Evolutionary conservation across 1,284 basidiomycete genomes (phyloP).

Genomic region (Rhodotorula glutinis): DNA sequence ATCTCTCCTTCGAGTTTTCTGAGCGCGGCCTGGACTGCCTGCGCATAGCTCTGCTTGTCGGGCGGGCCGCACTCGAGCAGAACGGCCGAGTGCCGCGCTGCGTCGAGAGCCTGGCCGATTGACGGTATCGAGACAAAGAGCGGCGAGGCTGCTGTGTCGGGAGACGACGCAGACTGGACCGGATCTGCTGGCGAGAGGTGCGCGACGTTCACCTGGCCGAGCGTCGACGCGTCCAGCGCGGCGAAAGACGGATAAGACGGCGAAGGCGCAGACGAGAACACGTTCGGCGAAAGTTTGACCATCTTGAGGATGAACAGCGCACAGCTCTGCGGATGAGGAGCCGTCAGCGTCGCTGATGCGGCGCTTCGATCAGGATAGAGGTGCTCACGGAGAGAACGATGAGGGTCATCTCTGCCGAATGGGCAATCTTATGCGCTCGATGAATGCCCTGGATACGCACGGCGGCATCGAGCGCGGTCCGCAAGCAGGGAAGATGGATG

Average conservation of each 20-base stretch:
- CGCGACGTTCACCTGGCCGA: neutral
- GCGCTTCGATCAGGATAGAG: neutral
- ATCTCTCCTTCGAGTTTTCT: slow-evolving; percentile 29
- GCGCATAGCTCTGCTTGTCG: slow-evolving; percentile 17
- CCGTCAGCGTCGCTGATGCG: neutral
- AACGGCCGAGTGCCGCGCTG: slow-evolving; percentile 16
- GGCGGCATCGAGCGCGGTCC: slow-evolving; percentile 28
- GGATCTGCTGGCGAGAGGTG: slow-evolving; percentile 1
- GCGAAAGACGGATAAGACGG: slow-evolving; percentile 15
- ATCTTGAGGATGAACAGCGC: slow-evolving; percentile 40
- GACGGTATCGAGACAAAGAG: slow-evolving; percentile 10
- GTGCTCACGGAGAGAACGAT: slow-evolving; percentile 25
- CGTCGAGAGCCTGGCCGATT: slow-evolving; percentile 23
- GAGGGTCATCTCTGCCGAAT: slow-evolving; percentile 36
- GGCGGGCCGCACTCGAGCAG: slow-evolving; percentile 23
- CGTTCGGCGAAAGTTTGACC: slow-evolving; percentile 36
- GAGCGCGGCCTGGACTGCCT: slow-evolving; percentile 27
- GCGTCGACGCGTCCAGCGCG: neutral
- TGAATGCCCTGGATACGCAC: slow-evolving; percentile 29
- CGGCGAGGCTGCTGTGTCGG: slow-evolving; percentile 21
- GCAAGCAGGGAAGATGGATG: slow-evolving; percentile 21
- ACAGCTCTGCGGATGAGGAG: slow-evolving; percentile 8
- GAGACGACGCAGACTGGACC: slow-evolving; percentile 18
- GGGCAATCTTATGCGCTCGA: slow-evolving; percentile 28
- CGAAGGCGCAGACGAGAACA: slow-evolving; percentile 13